Evolutionary conservation across 2,329 filamentous ascomycete species (phyloP).

Genomic region (Botrytis hyacinthi): DNA sequence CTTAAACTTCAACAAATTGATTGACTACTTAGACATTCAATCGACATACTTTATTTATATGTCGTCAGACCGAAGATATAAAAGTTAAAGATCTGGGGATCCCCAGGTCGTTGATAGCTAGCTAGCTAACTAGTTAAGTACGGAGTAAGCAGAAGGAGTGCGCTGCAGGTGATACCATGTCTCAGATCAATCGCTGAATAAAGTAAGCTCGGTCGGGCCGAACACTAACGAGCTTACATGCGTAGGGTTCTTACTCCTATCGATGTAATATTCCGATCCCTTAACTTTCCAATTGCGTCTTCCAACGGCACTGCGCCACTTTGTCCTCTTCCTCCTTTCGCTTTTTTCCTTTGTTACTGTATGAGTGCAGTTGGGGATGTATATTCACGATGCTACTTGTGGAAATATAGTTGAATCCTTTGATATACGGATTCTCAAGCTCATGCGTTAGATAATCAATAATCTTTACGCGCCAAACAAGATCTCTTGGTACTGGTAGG

Average conservation of each 20-base stretch:
- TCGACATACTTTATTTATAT: not conserved
- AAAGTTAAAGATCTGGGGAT: not conserved
- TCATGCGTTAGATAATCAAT: not conserved
- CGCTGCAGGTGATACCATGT: not conserved
- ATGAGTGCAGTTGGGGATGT: not conserved
- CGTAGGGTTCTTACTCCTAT: conserved; percentile 1
- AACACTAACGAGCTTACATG: not conserved
- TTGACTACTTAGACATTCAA: not conserved
- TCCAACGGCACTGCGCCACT: not conserved
- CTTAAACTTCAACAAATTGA: too few relatives aligned
- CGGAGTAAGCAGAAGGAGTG: not conserved
- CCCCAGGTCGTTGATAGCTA: not conserved
- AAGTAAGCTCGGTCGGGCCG: not conserved
- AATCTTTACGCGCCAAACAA: not conserved
- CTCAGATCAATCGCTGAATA: not conserved
- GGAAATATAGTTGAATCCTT: not conserved
- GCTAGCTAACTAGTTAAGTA: too few relatives aligned
- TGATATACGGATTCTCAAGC: not conserved
- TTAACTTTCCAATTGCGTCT: not conserved
- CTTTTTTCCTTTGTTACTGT: not conserved
- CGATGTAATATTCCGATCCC: not conserved
- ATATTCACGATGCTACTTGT: not conserved
- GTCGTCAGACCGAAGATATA: not conserved
- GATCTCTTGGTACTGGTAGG: not conserved
- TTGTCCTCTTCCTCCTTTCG: not conserved